Percentiles rank a stretch among this genome's conserved stretches.
phyloP scores from a whole-genome alignment of 2,329 filamentous ascomycete genomes.

The Aureobasidium leucospermi region DNA sequence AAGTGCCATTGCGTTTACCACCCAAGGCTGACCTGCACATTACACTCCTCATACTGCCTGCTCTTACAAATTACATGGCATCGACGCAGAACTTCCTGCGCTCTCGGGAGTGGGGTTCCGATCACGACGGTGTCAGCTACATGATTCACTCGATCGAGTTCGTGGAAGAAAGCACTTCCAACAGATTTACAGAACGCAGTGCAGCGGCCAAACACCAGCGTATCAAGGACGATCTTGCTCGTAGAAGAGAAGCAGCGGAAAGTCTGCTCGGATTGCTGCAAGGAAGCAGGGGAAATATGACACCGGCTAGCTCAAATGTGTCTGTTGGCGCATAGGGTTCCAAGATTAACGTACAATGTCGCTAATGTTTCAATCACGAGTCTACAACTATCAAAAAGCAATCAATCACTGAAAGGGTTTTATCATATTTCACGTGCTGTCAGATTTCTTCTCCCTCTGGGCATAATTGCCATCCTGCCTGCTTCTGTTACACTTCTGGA shows the following conservation, averaged over 20 bases:
- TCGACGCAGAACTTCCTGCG: slow-evolving; percentile 73
- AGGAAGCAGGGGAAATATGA: neutral
- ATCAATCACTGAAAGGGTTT: no score
- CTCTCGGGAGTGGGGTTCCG: slow-evolving; percentile 68
- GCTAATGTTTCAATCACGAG: neutral
- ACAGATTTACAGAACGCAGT: slow-evolving; percentile 37
- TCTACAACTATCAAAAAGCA: no score
- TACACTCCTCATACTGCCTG: slow-evolving; percentile 74
- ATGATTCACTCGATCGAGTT: slow-evolving; percentile 76
- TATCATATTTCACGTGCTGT: no score
- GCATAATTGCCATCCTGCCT: no score
- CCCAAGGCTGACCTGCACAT: slow-evolving; percentile 75
- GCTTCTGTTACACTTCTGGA: no score
- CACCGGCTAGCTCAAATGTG: neutral
- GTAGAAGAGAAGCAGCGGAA: slow-evolving; percentile 26
- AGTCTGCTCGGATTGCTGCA: slow-evolving; percentile 15
- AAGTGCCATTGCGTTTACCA: slow-evolving; percentile 57
- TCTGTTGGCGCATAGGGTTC: neutral
- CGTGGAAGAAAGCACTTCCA: slow-evolving; percentile 65
- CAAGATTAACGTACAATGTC: neutral
- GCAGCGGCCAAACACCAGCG: slow-evolving; percentile 43
- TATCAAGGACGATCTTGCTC: slow-evolving; percentile 33
- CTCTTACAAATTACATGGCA: slow-evolving; percentile 66
- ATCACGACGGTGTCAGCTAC: slow-evolving; percentile 83
- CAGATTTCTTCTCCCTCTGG: no score